Evolutionary conservation across 148 eudicot genomes (phyloP).

Genomic region (Rhododendron henanense): DNA sequence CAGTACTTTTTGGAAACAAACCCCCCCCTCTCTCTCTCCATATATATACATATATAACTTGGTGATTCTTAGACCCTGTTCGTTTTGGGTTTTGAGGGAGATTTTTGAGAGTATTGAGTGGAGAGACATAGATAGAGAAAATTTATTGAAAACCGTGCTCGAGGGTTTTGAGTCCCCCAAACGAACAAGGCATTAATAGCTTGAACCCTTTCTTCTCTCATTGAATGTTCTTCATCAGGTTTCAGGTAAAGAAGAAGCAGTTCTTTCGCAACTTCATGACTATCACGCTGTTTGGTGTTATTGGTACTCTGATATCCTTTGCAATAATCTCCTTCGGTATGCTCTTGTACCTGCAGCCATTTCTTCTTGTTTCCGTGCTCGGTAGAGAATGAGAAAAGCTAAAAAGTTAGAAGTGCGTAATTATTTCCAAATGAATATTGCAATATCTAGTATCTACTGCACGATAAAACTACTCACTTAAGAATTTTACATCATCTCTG

Average conservation of each 20-base stretch:
- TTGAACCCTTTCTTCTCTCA: neutral
- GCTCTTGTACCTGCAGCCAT: constrained; percentile 1
- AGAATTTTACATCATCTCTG: neutral
- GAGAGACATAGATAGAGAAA: too few relatives aligned
- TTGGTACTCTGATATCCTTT: constrained; percentile 79
- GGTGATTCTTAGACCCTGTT: neutral
- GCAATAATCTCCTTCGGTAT: constrained; percentile 69
- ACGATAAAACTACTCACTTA: neutral
- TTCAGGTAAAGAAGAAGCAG: constrained; percentile 83
- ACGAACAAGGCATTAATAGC: neutral
- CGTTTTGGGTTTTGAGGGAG: too few relatives aligned
- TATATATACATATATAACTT: neutral
- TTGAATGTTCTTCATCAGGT: constrained; percentile 37
- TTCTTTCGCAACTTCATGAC: constrained; percentile 81
- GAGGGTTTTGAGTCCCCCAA: too few relatives aligned
- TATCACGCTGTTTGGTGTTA: constrained; percentile 63
- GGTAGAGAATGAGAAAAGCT: neutral
- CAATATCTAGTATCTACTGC: neutral
- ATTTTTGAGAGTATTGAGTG: too few relatives aligned
- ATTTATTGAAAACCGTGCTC: too few relatives aligned
- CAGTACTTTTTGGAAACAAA: neutral
- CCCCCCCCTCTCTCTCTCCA: neutral
- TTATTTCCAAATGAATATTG: neutral
- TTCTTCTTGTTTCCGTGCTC: neutral
- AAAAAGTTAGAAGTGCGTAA: neutral